Conservation (phyloP, 2,329 filamentous ascomycete genomes). For the Albophoma yamanashiensis region DNA sequence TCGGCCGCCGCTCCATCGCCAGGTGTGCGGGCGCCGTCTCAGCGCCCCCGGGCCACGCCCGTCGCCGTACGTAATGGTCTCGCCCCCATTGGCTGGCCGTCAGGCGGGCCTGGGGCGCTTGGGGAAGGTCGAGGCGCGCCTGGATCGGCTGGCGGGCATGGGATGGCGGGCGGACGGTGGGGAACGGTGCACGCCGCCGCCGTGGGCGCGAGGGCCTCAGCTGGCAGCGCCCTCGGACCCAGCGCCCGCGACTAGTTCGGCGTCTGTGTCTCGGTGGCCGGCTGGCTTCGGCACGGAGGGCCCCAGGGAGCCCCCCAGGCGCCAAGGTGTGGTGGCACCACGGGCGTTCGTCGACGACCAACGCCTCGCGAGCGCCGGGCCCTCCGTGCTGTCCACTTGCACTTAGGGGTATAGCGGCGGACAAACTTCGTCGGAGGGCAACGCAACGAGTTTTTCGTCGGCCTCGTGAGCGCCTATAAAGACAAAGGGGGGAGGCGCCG, state of each 20-base stretch:
- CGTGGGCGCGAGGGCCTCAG: neutral
- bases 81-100: slow-evolving; percentile 4
- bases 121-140: neutral
- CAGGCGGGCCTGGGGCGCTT: neutral
- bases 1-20: too few relatives aligned
- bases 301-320: neutral
- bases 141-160: neutral
- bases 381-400: slow-evolving; percentile 33
- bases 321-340: slow-evolving; percentile 7
- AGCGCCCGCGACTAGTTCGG: neutral
- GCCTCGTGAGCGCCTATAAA: slow-evolving; percentile 1
- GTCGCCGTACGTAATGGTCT: slow-evolving; percentile 4
- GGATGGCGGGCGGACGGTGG: neutral
- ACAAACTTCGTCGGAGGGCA: slow-evolving; percentile 6
- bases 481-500: slow-evolving; percentile 1
- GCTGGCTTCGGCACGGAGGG: neutral
- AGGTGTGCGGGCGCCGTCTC: too few relatives aligned
- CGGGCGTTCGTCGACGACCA: slow-evolving; percentile 4
- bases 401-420: slow-evolving; percentile 44
- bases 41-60: neutral
- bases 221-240: neutral
- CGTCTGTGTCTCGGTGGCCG: neutral
- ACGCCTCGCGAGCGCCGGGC: slow-evolving; percentile 5
- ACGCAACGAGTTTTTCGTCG: slow-evolving; percentile 1
- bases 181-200: neutral